A percentile compares a stretch with the other conserved stretches of the same genome.
These are phyloP conservation scores for Hymenoscyphus repandus DNA, from an alignment of 2,329 filamentous ascomycete species.

Conservation along the genomic window DNA sequence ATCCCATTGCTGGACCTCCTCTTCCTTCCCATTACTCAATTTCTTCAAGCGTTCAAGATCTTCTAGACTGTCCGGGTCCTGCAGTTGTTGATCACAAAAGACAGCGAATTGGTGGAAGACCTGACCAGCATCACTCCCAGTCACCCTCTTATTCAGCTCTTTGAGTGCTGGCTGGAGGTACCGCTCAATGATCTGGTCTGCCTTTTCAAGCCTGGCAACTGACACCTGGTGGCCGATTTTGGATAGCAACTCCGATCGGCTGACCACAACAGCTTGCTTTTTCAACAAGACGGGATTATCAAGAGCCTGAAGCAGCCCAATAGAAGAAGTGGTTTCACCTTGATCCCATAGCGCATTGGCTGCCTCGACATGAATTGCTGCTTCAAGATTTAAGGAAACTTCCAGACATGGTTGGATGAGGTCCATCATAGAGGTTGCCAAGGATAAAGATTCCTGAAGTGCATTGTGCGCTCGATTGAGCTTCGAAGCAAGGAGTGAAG, in stretches of 20 bases:
- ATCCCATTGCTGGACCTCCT: slow-evolving; percentile 72
- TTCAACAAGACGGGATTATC: slow-evolving; percentile 55
- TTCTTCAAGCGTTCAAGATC: slow-evolving; percentile 78
- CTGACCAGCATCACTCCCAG: slow-evolving; percentile 71
- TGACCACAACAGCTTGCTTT: slow-evolving; percentile 66
- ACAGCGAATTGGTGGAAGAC: slow-evolving; percentile 93
- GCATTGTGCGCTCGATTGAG: slow-evolving; percentile 76
- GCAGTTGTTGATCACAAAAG: slow-evolving; percentile 92
- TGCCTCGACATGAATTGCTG: slow-evolving; percentile 72
- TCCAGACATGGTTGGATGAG: slow-evolving; percentile 65
- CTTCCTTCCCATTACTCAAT: slow-evolving; percentile 72
- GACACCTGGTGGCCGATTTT: slow-evolving; percentile 86
- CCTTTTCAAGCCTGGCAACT: slow-evolving; percentile 83
- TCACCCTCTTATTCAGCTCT: slow-evolving; percentile 64
- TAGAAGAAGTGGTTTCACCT: slow-evolving; percentile 82
- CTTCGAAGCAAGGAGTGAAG: slow-evolving; percentile 68
- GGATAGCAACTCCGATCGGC: slow-evolving; percentile 73
- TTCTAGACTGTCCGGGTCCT: slow-evolving; percentile 77
- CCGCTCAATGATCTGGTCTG: slow-evolving; percentile 79
- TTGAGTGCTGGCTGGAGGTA: slow-evolving; percentile 82
- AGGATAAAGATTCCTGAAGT: slow-evolving; percentile 79
- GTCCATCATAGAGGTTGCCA: slow-evolving; percentile 76
- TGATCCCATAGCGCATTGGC: slow-evolving; percentile 93
- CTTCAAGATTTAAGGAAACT: slow-evolving; percentile 71
- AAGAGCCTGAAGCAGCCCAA: slow-evolving; percentile 78